Percentiles rank a stretch among this genome's conserved stretches.
These are phyloP conservation scores for Sarocladium brachiariae DNA, from an alignment of 2,329 filamentous ascomycete genomes.

Conservation along the genomic window DNA sequence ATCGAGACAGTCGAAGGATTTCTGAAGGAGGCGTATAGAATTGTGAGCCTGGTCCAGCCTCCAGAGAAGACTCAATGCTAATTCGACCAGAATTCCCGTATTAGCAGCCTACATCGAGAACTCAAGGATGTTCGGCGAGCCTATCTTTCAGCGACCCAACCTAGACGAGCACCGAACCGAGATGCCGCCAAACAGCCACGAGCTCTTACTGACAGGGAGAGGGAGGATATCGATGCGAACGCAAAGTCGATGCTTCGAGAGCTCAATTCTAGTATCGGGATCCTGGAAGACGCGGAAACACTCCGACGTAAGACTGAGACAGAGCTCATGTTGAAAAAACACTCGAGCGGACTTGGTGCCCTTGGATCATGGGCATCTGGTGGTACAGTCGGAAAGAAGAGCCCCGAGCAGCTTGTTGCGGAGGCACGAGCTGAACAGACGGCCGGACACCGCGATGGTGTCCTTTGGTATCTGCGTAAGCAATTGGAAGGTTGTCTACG, in stretches of 20 bases:
- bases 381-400: constrained; percentile 39
- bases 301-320: constrained; percentile 70
- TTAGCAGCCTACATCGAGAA: constrained; percentile 70
- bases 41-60: constrained; percentile 52
- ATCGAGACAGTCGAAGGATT: constrained; percentile 70
- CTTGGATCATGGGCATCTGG: constrained; percentile 61
- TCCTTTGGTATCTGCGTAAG: constrained; percentile 75
- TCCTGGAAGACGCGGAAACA: constrained; percentile 74
- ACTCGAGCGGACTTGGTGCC: constrained; percentile 56
- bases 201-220: constrained; percentile 70
- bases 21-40: constrained; percentile 87
- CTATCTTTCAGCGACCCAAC: constrained; percentile 75
- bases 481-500: constrained; percentile 69
- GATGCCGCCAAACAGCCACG: constrained; percentile 34
- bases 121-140: constrained; percentile 78
- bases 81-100: constrained; percentile 66
- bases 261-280: constrained; percentile 73
- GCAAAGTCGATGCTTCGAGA: constrained; percentile 81
- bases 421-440: constrained; percentile 63
- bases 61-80: background rate
- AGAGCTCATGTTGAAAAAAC: constrained; percentile 65
- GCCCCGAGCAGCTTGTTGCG: constrained; percentile 61
- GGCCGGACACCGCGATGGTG: constrained; percentile 68
- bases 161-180: constrained; percentile 41
- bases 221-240: constrained; percentile 80